Conservation (phyloP, 108 stramenopile genomes). For the Nannochloropsis salina region DNA sequence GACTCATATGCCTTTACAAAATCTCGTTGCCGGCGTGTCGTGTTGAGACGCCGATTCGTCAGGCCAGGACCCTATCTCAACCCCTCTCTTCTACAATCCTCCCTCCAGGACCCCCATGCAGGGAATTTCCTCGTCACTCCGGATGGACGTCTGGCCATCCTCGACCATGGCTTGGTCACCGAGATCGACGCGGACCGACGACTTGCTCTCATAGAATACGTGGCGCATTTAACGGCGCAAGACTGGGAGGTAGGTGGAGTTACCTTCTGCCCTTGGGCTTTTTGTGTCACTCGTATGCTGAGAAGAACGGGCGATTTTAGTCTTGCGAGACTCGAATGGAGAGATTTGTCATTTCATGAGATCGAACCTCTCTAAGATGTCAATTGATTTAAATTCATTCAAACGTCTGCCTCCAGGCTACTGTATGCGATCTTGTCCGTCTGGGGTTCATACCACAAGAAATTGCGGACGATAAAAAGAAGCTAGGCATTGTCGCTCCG, state of each 20-base stretch:
- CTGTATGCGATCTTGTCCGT: conserved; percentile 74
- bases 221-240: conserved; percentile 81
- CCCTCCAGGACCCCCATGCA: conserved; percentile 36
- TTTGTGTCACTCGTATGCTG: too few species aligned
- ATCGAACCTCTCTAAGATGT: too few species aligned
- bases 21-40: too few species aligned
- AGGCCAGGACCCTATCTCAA: too few species aligned
- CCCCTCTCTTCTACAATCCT: too few species aligned
- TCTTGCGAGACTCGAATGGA: too few species aligned
- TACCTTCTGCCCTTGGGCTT: too few species aligned
- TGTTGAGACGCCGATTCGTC: too few species aligned
- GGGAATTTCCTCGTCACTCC: conserved; percentile 74
- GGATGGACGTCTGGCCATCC: conserved; percentile 80
- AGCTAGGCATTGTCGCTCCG: conserved; percentile 65
- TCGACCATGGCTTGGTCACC: conserved; percentile 96
- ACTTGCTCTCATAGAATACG: conserved; percentile 77
- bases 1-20: too few species aligned
- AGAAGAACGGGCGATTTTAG: too few species aligned
- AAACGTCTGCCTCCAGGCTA: conserved; percentile 41
- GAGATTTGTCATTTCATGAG: too few species aligned
- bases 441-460: conserved; percentile 79
- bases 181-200: conserved; percentile 69
- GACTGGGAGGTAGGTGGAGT: conserved; percentile 63
- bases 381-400: too few species aligned
- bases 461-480: conserved; percentile 76